A percentile compares a stretch with the other conserved stretches of the same genome.
Conservation (phyloP, 2,329 filamentous ascomycete genomes). For the Rhinocladiella mackenziei region DNA sequence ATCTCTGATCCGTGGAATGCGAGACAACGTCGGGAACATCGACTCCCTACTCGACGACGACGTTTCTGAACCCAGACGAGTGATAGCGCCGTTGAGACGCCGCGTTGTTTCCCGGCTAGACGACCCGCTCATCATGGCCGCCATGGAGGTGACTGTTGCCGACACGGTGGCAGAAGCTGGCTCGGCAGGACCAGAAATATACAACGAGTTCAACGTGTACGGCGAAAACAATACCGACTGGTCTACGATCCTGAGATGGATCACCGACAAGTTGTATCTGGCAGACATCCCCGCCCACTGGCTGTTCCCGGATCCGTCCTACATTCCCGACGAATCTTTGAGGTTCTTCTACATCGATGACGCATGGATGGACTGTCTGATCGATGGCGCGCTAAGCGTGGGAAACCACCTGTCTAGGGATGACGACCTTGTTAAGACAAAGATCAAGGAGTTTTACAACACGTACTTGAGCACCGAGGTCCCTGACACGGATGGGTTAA, state of each 20-base stretch:
- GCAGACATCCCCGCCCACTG: constrained; percentile 41
- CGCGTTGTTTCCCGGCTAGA: too few relatives aligned
- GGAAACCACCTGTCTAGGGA: constrained; percentile 39
- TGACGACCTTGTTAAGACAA: constrained; percentile 35
- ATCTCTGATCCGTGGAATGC: too few relatives aligned
- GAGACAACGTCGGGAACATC: background rate
- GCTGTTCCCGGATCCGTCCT: constrained; percentile 39
- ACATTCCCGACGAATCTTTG: constrained; percentile 39
- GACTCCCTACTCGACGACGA: background rate
- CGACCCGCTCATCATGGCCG: background rate
- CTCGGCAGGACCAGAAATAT: constrained; percentile 17
- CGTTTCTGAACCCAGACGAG: background rate
- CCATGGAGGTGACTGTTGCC: background rate
- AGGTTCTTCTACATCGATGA: constrained; percentile 47
- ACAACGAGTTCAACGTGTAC: constrained; percentile 36
- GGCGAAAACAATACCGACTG: constrained; percentile 36
- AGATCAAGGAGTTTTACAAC: constrained; percentile 10
- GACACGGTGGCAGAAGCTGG: background rate
- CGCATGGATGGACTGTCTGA: constrained; percentile 42
- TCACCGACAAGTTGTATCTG: constrained; percentile 40
- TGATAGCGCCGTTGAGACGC: background rate
- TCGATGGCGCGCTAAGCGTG: constrained; percentile 45
- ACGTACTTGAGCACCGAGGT: background rate
- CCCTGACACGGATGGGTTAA: background rate
- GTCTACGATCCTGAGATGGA: constrained; percentile 36